Evolutionary conservation across 805 yeast species (phyloP).

Genomic region (Schwanniomyces vanrijiae): DNA sequence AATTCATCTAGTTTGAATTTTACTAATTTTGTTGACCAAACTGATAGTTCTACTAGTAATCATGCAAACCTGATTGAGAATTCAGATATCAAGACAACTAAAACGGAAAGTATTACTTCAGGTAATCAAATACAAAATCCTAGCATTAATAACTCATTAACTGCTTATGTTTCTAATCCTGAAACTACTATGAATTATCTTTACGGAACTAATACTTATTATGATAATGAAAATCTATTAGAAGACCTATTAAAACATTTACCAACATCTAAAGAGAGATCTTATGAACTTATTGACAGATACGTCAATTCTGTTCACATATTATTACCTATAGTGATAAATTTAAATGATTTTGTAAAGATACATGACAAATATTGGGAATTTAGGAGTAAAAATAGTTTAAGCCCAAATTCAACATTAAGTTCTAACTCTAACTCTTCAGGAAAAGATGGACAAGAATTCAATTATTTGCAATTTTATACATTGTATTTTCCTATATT

Average conservation of each 20-base stretch:
- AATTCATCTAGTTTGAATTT: not conserved
- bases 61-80: not conserved
- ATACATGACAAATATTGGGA: conserved; percentile 55
- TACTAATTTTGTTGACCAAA: not conserved
- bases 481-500: conserved; percentile 52
- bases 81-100: not conserved
- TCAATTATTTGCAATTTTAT: conserved; percentile 46
- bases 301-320: conserved; percentile 56
- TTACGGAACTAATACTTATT: conserved; percentile 40
- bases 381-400: not conserved
- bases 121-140: conserved; percentile 12
- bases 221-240: conserved; percentile 32
- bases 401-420: not conserved
- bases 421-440: conserved; percentile 2
- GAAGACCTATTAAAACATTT: conserved; percentile 42
- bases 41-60: not conserved
- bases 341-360: conserved; percentile 41
- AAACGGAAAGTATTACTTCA: not conserved
- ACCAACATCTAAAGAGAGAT: conserved; percentile 43
- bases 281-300: conserved; percentile 47
- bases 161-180: conserved; percentile 32
- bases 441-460: conserved; percentile 20
- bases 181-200: conserved; percentile 32
- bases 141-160: conserved; percentile 24
- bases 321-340: conserved; percentile 51